Base-by-base conservation (phyloP, 768 basidiomycete genomes). In the Asterophora lycoperdoides region DNA sequence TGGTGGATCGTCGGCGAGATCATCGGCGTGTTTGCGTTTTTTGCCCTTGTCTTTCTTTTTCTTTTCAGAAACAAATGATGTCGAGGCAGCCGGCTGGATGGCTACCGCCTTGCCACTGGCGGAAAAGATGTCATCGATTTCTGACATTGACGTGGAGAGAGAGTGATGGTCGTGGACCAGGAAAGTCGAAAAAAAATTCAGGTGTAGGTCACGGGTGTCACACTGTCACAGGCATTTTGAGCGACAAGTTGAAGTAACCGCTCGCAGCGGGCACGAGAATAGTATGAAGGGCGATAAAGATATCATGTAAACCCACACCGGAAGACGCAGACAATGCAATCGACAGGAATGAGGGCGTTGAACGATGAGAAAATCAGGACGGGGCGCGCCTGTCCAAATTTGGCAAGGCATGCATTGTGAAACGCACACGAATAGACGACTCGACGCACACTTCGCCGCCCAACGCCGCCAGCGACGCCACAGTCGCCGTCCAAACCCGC, bases 51-150 rank as follows among this genome's bases (percentile, higher is more conserved):
- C 66, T 60, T 69, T 71, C 55, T 76, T 71, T 55, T 76, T 74
- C 63, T 75, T 76, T 54, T 73, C 69, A 29, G 60, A 60, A 13
- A 52, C 54, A 33, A 63, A 40, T 43, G 68, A 66, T 19, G 70
- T 57, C 33, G 72, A 57, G 32, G 63, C 46, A 40, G 51, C 50
- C 17, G 60, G 54, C 17, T 56, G 53, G 14, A 55, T 48, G 8
- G 52, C 41, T 48, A 58, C 64, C 49, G 55, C 43, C 56, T 71
- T 74, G 55, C 68, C 68, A 57, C 76, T 80, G 53, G 73, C 70
- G 34, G 87, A 75, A 65, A 92, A 92, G 60, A 92, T 92, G 59
- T 79, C 80, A 75, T 92, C 89, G 64, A 92, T 92, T 77, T 91
- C 89, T 44, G 84, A 84, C 74, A 77, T 74, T 55, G 30, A 8